Conservation (phyloP, 2,329 filamentous ascomycete species). For the Ophiognomonia clavigignenti-juglandacearum region DNA sequence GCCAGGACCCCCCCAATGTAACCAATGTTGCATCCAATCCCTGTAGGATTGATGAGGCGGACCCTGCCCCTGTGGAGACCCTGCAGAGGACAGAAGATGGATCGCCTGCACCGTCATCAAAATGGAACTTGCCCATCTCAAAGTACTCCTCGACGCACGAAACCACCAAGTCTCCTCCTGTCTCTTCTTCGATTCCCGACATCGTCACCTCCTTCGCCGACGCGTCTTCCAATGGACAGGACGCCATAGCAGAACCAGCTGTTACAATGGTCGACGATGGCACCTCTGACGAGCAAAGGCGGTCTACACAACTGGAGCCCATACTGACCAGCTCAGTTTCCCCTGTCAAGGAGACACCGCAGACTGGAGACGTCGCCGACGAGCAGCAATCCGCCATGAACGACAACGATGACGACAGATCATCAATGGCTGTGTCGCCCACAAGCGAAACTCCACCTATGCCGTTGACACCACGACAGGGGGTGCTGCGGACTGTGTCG, state of each 20-base stretch:
- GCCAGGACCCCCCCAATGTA: slow-evolving; percentile 15
- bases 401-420: slow-evolving; percentile 76
- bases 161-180: slow-evolving; percentile 18
- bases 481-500: slow-evolving; percentile 42
- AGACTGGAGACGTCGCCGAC: slow-evolving; percentile 79
- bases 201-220: slow-evolving; percentile 17
- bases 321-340: slow-evolving; percentile 47
- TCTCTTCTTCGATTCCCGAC: slow-evolving; percentile 16
- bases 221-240: slow-evolving; percentile 14
- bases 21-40: slow-evolving; percentile 16
- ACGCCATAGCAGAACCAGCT: slow-evolving; percentile 14
- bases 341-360: slow-evolving; percentile 30
- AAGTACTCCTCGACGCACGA: slow-evolving; percentile 38
- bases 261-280: slow-evolving; percentile 22
- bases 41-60: slow-evolving; percentile 17
- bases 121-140: slow-evolving; percentile 31
- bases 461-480: slow-evolving; percentile 26
- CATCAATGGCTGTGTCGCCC: slow-evolving; percentile 53
- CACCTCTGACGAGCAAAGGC: slow-evolving; percentile 24
- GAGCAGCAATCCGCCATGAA: slow-evolving; percentile 78
- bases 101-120: slow-evolving; percentile 13
- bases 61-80: slow-evolving; percentile 14
- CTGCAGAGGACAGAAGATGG: slow-evolving; percentile 17
- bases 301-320: slow-evolving; percentile 42
- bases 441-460: slow-evolving; percentile 21